Evolutionary conservation across 805 yeast species (phyloP), one percentile per base, ranked within the genome.

Genomic region (Nakazawaea ernobii): DNA sequence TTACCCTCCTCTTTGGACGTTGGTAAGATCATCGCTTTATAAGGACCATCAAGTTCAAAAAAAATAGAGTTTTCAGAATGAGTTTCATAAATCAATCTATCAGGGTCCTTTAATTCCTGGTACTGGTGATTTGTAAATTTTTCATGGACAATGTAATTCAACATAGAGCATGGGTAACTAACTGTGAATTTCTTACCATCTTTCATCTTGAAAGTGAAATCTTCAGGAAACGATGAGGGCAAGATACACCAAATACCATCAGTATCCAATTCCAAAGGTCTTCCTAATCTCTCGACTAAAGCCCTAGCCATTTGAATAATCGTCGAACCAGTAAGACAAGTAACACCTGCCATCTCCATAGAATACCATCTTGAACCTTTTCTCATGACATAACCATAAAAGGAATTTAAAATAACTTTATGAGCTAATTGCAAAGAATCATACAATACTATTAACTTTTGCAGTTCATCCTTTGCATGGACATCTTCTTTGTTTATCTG

Each of bases 181-280:
- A 91, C 70, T 38, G 77, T 75, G 11, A 89, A 65, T 42, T 77
- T 80, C 61, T 87, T 87, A 4, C 98, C 98, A 57, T 84, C 81
- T 54, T 82, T 79, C 58, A 86, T 62, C 49, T 77, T 74, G 59
- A 94, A 80, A 17, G 72, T 72, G 63, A 74, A 89, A 55, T 90
- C 85, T 58, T 94, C 99, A 0, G 99, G 99, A 62, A 94, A 94
- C 1, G 96, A 79, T 44, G 80, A 75, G 1, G 99, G 99, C 39
- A 94, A 70, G 53, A 91, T 94, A 77, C 99, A 94, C 99, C 99
- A 94, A 59, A 94, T 94, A 72, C 99, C 99, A 74, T 94, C 99
- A 0, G 99, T 94, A 66, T 94, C 99, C 53, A 94, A 76, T 60
- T 94, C 99, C 51, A 94, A 70, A 0, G 99, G 99, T 56, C 98